phyloP scores from a whole-genome alignment of 176 grass and related monocot species.

The Melocanna baccifera region DNA sequence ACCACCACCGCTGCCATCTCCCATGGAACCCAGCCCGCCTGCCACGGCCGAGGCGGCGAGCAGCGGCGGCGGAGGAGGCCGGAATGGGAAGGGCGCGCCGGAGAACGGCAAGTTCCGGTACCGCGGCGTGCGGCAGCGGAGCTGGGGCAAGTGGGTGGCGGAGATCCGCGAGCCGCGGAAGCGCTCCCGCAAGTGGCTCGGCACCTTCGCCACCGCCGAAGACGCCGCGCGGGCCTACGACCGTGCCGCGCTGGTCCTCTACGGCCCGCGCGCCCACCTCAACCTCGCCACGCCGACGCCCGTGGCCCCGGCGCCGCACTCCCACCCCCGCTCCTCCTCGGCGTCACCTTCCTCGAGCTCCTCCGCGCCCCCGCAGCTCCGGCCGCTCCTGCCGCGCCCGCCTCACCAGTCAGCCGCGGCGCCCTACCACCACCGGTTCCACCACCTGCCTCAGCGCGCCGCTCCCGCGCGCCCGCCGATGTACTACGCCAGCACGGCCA shows the following conservation, averaged over 20 bases:
- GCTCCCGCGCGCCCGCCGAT: neutral
- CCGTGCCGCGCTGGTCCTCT: conserved; percentile 75
- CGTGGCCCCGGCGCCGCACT: neutral
- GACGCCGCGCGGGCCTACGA: conserved; percentile 88
- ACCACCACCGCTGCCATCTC: neutral
- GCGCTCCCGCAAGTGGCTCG: conserved; percentile 83
- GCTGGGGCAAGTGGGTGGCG: conserved; percentile 86
- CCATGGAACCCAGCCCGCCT: conserved; percentile 22
- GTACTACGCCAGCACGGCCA: conserved; percentile 26
- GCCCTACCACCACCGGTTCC: conserved; percentile 12
- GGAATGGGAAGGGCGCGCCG: conserved; percentile 61
- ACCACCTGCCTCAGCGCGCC: neutral
- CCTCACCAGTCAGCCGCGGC: conserved; percentile 8
- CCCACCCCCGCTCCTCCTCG: conserved; percentile 10
- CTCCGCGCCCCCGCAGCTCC: conserved; percentile 1
- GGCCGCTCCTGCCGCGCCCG: conserved; percentile 22
- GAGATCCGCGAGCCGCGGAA: conserved; percentile 85
- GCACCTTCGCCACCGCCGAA: conserved; percentile 92
- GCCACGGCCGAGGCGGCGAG: neutral
- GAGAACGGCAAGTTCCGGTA: conserved; percentile 87
- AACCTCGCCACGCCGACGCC: conserved; percentile 60
- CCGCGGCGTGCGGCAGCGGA: conserved; percentile 78
- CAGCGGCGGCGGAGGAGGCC: neutral
- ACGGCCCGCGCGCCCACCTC: conserved; percentile 76
- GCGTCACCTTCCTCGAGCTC: conserved; percentile 37